Evolutionary conservation across 2,329 filamentous ascomycete genomes (phyloP).

Genomic region (Pseudogymnoascus sp.): DNA sequence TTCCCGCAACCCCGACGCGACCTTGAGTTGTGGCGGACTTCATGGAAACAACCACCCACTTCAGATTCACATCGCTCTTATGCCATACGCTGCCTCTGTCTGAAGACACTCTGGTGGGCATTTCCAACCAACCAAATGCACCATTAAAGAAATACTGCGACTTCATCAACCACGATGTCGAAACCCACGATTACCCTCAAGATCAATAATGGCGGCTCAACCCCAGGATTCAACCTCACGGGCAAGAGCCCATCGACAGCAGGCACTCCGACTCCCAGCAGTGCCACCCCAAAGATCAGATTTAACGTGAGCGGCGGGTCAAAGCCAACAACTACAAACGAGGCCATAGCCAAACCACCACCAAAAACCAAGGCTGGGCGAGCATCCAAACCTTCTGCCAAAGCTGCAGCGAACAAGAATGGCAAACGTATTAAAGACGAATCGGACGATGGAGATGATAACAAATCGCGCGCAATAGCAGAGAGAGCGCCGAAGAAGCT

Average conservation of each 20-base stretch:
- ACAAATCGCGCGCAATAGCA: constrained; percentile 29
- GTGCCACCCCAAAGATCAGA: constrained; percentile 28
- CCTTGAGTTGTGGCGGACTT: not conserved
- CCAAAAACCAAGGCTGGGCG: constrained; percentile 53
- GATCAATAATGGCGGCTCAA: not conserved
- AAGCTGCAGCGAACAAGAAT: constrained; percentile 40
- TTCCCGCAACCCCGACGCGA: not conserved
- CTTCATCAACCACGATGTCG: constrained; percentile 20
- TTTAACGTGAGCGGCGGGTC: constrained; percentile 20
- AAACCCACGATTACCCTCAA: constrained; percentile 26
- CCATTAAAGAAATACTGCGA: not conserved
- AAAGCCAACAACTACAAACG: constrained; percentile 21
- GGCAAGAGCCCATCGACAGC: constrained; percentile 16
- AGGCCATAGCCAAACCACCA: constrained; percentile 18
- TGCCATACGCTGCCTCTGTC: not conserved
- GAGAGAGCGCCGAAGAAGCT: constrained; percentile 36
- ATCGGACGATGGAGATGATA: constrained; percentile 41
- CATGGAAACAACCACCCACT: not conserved
- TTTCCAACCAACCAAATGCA: not conserved
- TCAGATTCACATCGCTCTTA: constrained; percentile 2
- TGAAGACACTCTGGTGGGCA: not conserved
- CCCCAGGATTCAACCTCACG: not conserved
- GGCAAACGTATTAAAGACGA: constrained; percentile 51
- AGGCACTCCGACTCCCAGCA: constrained; percentile 26
- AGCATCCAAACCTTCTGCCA: constrained; percentile 51